These are phyloP conservation scores for Scleromitrula shiraiana DNA, from an alignment of 2,329 filamentous ascomycete genomes.

Conservation along the genomic window DNA sequence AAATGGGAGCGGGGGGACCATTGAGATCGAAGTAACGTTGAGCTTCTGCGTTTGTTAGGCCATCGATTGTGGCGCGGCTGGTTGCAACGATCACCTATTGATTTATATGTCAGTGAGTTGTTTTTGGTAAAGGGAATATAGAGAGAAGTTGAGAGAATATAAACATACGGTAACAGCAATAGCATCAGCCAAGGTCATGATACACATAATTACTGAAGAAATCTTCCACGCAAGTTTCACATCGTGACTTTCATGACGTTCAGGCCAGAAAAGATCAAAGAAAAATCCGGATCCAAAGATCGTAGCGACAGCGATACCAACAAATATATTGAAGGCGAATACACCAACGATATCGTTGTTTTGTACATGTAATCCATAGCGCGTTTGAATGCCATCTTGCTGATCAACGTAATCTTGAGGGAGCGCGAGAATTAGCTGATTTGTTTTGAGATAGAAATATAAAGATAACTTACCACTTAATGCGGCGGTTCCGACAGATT, in stretches of 20 bases:
- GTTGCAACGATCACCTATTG: constrained; percentile 42
- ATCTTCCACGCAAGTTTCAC: constrained; percentile 48
- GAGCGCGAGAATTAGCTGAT: not conserved
- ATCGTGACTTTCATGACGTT: constrained; percentile 39
- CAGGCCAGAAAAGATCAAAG: constrained; percentile 55
- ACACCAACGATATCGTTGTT: constrained; percentile 49
- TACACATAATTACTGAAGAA: constrained; percentile 39
- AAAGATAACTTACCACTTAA: constrained; percentile 38
- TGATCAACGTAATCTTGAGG: constrained; percentile 45
- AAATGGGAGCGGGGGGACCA: constrained; percentile 34
- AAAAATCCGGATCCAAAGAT: constrained; percentile 53
- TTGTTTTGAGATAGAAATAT: not conserved
- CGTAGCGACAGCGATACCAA: constrained; percentile 47
- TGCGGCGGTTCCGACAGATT: constrained; percentile 47
- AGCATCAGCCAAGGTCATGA: constrained; percentile 40
- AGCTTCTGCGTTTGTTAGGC: constrained; percentile 27
- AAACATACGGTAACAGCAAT: constrained; percentile 37
- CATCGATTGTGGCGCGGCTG: constrained; percentile 37
- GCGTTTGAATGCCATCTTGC: constrained; percentile 37
- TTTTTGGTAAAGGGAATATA: not conserved
- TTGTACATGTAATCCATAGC: constrained; percentile 37
- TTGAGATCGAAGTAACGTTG: constrained; percentile 27
- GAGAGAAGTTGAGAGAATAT: not conserved
- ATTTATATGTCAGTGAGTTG: no score
- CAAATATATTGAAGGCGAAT: constrained; percentile 50